Conservation (phyloP, 352 stramenopile genomes). For the Globisporangium cylindrosporum region DNA sequence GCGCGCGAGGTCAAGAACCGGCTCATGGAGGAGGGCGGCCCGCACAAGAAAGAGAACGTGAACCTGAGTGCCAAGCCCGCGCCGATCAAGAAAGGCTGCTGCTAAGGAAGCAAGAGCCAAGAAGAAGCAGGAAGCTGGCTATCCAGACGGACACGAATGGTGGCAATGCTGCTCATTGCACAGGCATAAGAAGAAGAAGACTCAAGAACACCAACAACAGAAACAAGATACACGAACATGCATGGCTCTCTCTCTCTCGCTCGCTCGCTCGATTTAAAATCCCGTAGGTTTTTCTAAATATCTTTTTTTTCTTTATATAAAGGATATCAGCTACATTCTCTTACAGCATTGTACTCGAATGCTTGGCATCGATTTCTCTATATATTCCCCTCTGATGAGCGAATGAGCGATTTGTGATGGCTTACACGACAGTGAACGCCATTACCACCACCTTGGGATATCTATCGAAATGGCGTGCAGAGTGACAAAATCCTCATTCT, state of each 20-base stretch:
- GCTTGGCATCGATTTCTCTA: background rate
- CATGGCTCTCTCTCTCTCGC: slow-evolving; percentile 3
- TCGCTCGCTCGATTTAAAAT: slow-evolving; percentile 2
- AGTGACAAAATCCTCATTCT: background rate
- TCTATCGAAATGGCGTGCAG: background rate
- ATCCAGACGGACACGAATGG: background rate
- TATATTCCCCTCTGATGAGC: background rate
- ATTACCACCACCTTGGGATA: background rate
- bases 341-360: background rate
- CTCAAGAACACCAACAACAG: background rate
- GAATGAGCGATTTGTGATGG: background rate
- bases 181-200: background rate
- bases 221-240: slow-evolving; percentile 10
- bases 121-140: background rate
- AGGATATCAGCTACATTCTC: background rate
- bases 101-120: slow-evolving; percentile 37
- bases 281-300: slow-evolving; percentile 9
- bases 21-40: slow-evolving; percentile 84
- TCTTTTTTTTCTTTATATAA: slow-evolving; percentile 1
- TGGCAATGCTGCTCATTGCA: background rate
- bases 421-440: no score
- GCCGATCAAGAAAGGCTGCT: slow-evolving; percentile 83
- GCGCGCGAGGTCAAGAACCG: slow-evolving; percentile 88
- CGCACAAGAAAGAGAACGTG: slow-evolving; percentile 84
- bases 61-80: slow-evolving; percentile 78